Evolutionary conservation across 176 grass and related monocot genomes (phyloP), one percentile per base, ranked within the genome.

Genomic region (Avena eriantha): DNA sequence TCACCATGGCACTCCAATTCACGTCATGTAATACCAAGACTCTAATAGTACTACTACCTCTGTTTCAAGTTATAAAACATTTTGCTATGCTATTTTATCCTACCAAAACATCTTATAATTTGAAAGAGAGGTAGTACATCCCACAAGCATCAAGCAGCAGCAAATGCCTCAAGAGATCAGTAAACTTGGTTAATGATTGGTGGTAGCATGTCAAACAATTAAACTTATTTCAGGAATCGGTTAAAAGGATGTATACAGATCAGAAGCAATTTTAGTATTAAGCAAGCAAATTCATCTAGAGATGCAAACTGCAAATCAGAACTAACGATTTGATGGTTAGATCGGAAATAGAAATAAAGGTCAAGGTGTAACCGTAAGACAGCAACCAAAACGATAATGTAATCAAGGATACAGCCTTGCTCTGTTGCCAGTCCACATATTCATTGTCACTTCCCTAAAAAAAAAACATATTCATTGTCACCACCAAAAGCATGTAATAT

Each of bases 381-480:
- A 14, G 60, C 4, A 71, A 60, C 43, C 64, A 56, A 57, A 79
- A 56, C 9, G 8, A 16, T 1, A 65, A 68, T 45, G 68, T 15
- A 34, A 81, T 10, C 58, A 53, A 47, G 43, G 61, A 48, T 58
- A 73, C 19, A 49, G 36, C 13, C 29, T 61, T 81, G 21, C 56
- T 81, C 55, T 24, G 26, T 63, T 63, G 43, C 15, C 21, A 80
- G 33, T 66, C 31, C 7, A 10, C 36, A 55, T 46, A 86, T 86
- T 69, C 69, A 39, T 45, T 6, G 45, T 79, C 64, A 34, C 55
- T n/a, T n/a, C n/a, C n/a, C n/a, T n/a, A n/a, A n/a, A n/a, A n/a
- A n/a, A n/a, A n/a, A n/a, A n/a, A 10, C 36, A 55, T 46, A 86
- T 86, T 69, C 69, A 39, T 45, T 6, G 45, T 79, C 64, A 34